Base-by-base conservation (phyloP, 2,329 filamentous ascomycete genomes). In the Nigrospora sphaerica region DNA sequence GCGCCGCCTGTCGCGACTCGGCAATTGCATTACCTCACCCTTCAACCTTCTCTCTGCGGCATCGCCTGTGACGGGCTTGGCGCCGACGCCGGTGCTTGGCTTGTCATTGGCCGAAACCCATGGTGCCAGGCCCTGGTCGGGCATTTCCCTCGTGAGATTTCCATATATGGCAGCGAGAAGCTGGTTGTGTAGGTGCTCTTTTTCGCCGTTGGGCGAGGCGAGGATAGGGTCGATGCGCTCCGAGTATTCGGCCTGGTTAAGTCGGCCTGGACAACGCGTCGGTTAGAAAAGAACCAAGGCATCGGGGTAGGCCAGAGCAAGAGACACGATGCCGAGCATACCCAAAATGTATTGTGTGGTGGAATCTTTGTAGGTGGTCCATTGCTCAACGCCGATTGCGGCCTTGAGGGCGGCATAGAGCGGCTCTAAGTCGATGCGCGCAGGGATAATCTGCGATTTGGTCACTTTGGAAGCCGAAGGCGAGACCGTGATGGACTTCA, bases 91-190 rank as follows among this genome's bases (percentile, higher is more conserved):
- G 12, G 76, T 67, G 16, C 74, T 66, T 16, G 81, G 81, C 57
- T 86, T 86, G 56, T 86, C 82, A 58, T 85, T 84, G 46, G 82
- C 81, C 62, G 81, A 85, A 61, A 86, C 83, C 82, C 82, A 86
- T 50, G 80, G 79, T 41, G 83, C 83, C 57, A 83, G 75, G 55
- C 81, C 81, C 60, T 74, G 73, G 53, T 85, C 82, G 48, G 83
- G 82, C 71, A 83, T 78, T 61, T 86, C 83, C 48, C 83, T 71
- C 33, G 81, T 85, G 49, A 85, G 77, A 72, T 86, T 86, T 57
- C 75, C 80, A 61, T 82, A 82, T 55, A 86, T 80, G 46, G 79
- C 81, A 47, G 80, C 72, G 51, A 86, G 68, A 44, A 86, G 75
- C 63, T 84, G 80, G 62, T 86, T 86, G 57, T 86, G 83, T 3